Percentiles rank a stretch among this genome's conserved stretches.
phyloP scores from a whole-genome alignment of 2,329 filamentous ascomycete species.

The Chrysosporium keratinophilum region DNA sequence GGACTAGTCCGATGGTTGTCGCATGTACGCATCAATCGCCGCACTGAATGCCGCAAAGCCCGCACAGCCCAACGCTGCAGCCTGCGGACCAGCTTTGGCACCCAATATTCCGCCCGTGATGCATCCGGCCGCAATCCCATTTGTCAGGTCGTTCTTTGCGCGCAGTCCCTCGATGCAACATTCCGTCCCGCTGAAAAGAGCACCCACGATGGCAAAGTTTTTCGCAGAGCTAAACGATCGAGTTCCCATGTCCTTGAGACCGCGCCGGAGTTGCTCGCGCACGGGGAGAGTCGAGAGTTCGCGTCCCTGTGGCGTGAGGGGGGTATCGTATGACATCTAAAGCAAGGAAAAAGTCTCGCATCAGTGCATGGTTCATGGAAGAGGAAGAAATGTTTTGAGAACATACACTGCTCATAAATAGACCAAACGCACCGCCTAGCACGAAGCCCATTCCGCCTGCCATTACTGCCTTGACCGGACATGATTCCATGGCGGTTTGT shows the following conservation, averaged over 20 bases:
- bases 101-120: constrained; percentile 83
- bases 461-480: constrained; percentile 76
- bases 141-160: constrained; percentile 86
- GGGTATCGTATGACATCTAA: constrained; percentile 98
- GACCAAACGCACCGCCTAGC: constrained; percentile 83
- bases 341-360: not conserved
- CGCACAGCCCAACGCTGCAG: constrained; percentile 73
- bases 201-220: constrained; percentile 90
- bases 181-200: constrained; percentile 83
- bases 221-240: constrained; percentile 75
- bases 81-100: constrained; percentile 77
- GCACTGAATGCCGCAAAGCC: constrained; percentile 90
- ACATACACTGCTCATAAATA: constrained; percentile 94
- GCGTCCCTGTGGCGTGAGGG: constrained; percentile 53
- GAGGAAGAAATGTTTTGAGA: not conserved
- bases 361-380: constrained; percentile 3
- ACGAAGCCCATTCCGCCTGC: constrained; percentile 90
- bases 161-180: constrained; percentile 85
- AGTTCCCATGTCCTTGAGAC: constrained; percentile 90
- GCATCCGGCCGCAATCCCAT: constrained; percentile 80
- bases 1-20: constrained; percentile 56
- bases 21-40: constrained; percentile 87
- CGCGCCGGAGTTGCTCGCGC: constrained; percentile 68
- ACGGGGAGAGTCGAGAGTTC: constrained; percentile 59
- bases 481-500: constrained; percentile 81